phyloP scores from a whole-genome alignment of 805 yeast genomes.

The Brettanomyces sp. region DNA sequence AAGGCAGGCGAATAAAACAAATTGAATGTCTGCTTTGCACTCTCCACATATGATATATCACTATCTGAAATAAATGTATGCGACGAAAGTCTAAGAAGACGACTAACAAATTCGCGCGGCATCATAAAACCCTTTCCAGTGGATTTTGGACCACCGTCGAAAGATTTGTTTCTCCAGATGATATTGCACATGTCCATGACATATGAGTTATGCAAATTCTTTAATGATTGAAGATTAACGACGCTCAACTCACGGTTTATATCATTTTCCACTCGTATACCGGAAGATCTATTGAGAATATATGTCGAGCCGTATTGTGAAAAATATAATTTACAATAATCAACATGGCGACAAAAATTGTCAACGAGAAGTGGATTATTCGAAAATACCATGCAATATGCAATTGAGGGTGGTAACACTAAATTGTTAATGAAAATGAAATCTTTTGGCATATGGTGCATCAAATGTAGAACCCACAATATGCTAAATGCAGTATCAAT shows the following conservation, averaged over 20 bases:
- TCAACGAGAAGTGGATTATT: conserved; percentile 37
- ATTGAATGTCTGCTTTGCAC: conserved; percentile 20
- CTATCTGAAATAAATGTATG: no score
- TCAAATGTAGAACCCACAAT: no score
- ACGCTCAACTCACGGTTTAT: conserved; percentile 5
- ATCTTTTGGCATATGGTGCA: no score
- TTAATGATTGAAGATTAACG: conserved; percentile 12
- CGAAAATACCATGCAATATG: conserved; percentile 30
- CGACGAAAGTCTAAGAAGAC: conserved; percentile 14
- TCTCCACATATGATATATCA: neutral
- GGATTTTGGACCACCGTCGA: conserved; percentile 26
- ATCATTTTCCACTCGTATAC: conserved; percentile 3
- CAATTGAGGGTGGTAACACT: conserved; percentile 31
- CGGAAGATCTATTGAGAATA: conserved; percentile 1
- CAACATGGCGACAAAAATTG: conserved; percentile 36
- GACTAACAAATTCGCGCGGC: conserved; percentile 24
- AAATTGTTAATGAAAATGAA: conserved; percentile 16
- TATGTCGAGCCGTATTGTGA: conserved; percentile 16
- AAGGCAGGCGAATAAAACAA: conserved; percentile 45
- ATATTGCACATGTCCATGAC: conserved; percentile 48
- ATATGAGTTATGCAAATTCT: conserved; percentile 36
- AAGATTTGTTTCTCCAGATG: conserved; percentile 47
- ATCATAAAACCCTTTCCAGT: conserved; percentile 32
- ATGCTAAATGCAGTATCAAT: no score
- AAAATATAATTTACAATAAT: conserved; percentile 29